Conservation (phyloP, 805 yeast species). For the Barnettozyma wickerhamii region DNA sequence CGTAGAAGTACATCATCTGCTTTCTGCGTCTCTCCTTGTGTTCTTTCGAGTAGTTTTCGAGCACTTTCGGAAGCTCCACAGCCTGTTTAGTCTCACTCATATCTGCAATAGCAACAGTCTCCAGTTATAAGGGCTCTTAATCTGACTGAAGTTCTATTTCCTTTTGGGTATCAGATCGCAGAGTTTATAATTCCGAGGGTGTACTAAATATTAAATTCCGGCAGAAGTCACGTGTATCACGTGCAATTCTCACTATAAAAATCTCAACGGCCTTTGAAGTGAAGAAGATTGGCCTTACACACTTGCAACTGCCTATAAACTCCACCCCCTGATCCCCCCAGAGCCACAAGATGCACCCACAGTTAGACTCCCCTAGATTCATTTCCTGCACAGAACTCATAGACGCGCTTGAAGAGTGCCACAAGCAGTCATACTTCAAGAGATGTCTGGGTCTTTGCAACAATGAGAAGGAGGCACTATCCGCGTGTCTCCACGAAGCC, state of each 20-base stretch:
- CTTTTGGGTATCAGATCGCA: no score
- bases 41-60: slow-evolving; percentile 13
- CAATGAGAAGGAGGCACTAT: slow-evolving; percentile 72
- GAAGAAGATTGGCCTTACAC: no score
- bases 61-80: slow-evolving; percentile 13
- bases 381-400: slow-evolving; percentile 72
- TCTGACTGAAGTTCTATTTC: no score
- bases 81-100: slow-evolving; percentile 10
- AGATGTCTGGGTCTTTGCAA: slow-evolving; percentile 83
- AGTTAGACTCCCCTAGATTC: slow-evolving; percentile 45
- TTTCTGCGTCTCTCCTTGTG: slow-evolving; percentile 48
- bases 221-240: no score
- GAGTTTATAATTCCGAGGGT: no score
- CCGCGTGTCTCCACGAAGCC: slow-evolving; percentile 76
- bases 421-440: slow-evolving; percentile 58
- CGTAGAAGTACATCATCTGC: slow-evolving; percentile 70
- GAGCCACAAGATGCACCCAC: slow-evolving; percentile 44
- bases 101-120: no score
- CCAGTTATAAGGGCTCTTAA: no score
- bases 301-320: not conserved
- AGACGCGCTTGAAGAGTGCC: slow-evolving; percentile 87
- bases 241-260: no score
- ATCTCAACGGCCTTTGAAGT: no score
- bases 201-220: no score
- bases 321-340: not conserved